Base-by-base conservation (phyloP, 768 basidiomycete species). In the Boletus huronensis region DNA sequence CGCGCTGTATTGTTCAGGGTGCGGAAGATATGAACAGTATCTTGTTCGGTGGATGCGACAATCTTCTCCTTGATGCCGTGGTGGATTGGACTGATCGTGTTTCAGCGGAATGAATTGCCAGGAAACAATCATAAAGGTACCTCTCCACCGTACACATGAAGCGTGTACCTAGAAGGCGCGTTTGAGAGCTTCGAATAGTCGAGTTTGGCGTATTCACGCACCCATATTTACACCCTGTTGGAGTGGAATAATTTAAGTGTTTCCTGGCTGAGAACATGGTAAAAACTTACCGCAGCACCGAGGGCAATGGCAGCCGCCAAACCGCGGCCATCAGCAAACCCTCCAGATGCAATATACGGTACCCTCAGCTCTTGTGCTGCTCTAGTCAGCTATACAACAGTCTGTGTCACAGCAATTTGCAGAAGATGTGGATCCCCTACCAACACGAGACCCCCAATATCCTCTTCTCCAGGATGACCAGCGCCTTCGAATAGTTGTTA, bases 381-480 rank as follows among this genome's bases (percentile, higher is more conserved):
- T 50, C 92, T 81, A 2, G 94, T 93, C 44, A 97, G 78, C 91
- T 93, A 45, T 3, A 38, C 13, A 57, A 6, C 16, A 44, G 45
- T 50, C 28, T 52, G 46, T n/a, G 17, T 43, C 45, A 31, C 34
- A 34, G 31, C 23, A 26, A 55, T 34, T 6, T 6, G 38, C 10
- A 36, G 29, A 28, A n/a, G 29, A 38, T 13, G 7, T 13, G 23
- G 28, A 17, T 29, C 3, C 16, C 68, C 44, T 59, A 92, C 92
- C 73, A 97, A 72, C 3, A 97, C 88, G 23, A 96, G 64, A 5
- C 88, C 90, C 3, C 90, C 90, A 23, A 97, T 88, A 65, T 97
- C 95, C 40, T 96, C 90, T 66, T 97, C 95, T 57, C 95, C 95
- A 17, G 93, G 93, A 70, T 94, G 92, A 25, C 94, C 94, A 29